A percentile compares a stretch with the other conserved stretches of the same genome.
Conservation (phyloP, 768 basidiomycete genomes). For the Lyophyllum decastes region DNA sequence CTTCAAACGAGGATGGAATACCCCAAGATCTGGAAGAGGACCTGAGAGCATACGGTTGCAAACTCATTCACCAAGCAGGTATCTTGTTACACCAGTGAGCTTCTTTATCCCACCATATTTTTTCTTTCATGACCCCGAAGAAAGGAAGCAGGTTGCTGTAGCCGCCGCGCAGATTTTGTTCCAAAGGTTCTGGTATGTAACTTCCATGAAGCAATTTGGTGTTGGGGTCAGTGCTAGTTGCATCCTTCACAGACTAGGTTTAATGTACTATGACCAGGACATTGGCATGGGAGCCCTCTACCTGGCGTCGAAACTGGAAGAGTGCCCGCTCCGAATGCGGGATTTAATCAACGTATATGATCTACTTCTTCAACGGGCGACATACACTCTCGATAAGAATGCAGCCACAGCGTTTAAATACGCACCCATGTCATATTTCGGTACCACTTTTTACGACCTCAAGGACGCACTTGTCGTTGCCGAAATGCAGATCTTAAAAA, state of each 20-base stretch:
- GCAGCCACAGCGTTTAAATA: constrained; percentile 57
- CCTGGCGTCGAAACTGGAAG: constrained; percentile 89
- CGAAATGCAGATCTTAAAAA: constrained; percentile 97
- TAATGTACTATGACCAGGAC: constrained; percentile 53
- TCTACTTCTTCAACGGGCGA: constrained; percentile 75
- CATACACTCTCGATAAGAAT: constrained; percentile 46
- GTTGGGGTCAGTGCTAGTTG: constrained; percentile 67
- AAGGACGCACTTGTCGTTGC: constrained; percentile 93
- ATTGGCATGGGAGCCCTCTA: constrained; percentile 88
- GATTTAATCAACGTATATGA: constrained; percentile 96
- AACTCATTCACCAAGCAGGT: constrained; percentile 94
- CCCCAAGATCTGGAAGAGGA: constrained; percentile 84
- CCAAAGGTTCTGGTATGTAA: constrained; percentile 96
- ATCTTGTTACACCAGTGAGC: constrained; percentile 86
- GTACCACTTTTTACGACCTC: constrained; percentile 87
- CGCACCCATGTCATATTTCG: constrained; percentile 87
- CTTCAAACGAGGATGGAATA: constrained; percentile 82
- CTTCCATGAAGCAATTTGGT: constrained; percentile 93
- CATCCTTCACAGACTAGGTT: constrained; percentile 1
- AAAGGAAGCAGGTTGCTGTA: constrained; percentile 93
- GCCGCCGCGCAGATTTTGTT: constrained; percentile 96
- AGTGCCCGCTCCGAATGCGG: constrained; percentile 88
- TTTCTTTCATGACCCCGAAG: constrained; percentile 10
- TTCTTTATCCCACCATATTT: neutral
- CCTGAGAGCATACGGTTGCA: constrained; percentile 87